Conservation (phyloP, 139 green algal species). For the Chlamydomonas sp. region DNA sequence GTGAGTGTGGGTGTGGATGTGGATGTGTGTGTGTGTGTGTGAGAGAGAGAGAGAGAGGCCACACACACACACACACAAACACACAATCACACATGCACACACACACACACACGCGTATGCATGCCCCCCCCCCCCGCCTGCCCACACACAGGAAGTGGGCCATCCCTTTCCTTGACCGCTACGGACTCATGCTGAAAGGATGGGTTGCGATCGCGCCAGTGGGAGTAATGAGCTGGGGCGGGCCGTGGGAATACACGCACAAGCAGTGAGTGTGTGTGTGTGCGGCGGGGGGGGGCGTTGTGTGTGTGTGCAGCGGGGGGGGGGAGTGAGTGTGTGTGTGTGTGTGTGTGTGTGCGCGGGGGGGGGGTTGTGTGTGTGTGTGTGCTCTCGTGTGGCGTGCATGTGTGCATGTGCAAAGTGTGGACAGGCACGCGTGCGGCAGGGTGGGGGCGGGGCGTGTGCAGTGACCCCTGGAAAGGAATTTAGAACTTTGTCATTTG, state of each 20-base stretch:
- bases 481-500: background rate
- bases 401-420: background rate
- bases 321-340: too few species aligned
- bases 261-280: background rate
- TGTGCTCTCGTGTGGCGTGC: background rate
- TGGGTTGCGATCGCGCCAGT: conserved; percentile 32
- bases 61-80: too few species aligned
- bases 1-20: too few species aligned
- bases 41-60: too few species aligned
- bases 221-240: conserved; percentile 26
- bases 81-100: too few species aligned
- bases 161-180: conserved; percentile 35
- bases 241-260: conserved; percentile 31
- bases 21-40: too few species aligned
- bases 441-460: background rate
- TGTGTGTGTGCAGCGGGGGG: background rate
- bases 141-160: conserved; percentile 25
- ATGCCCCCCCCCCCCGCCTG: background rate
- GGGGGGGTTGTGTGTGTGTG: too few species aligned
- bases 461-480: background rate
- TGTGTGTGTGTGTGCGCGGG: too few species aligned
- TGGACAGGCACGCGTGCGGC: background rate
- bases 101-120: too few species aligned
- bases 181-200: conserved; percentile 25
- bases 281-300: background rate